Evolutionary conservation across 176 grass and related monocot species (phyloP), one percentile per base, ranked within the genome.

Genomic region (Echinochloa phyllopogon): DNA sequence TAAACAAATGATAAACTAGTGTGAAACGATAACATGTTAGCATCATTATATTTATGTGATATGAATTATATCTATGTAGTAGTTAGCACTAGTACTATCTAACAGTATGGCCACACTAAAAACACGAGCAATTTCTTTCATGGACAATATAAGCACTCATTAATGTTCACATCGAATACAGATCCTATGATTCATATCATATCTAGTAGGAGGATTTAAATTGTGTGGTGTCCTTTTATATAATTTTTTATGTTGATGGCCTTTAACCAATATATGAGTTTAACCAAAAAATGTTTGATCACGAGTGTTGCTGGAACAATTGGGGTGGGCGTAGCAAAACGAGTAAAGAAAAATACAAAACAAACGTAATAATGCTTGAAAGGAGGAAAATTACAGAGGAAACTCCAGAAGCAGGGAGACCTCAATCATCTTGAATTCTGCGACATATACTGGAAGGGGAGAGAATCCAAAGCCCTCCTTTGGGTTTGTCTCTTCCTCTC

Each of bases 401-500:
- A 84, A 84, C 79, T 85, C 84, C 47, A 38, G 76, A 65, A 85
- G 77, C 55, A 44, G 52, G 20, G 69, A 52, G 72, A 89, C 79
- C 83, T 88, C 84, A 83, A 86, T 88, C 88, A 88, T 88, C 83
- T 88, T 49, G 65, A 89, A 85, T 86, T 81, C 48, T 60, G 79
- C 90, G 87, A 91, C 88, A 91, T 72, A 93, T 89, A 93, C 90
- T 73, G 78, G 84, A 65, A 74, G 25, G 88, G 59, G 88, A 86
- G 84, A 91, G 95, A 93, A 98, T 93, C 92, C 92, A 77, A 93
- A 86, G 92, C 92, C 86, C 93, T 90, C 85, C 79, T 93, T 69
- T 83, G 78, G 86, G 83, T 89, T 93, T 86, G 83, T 96, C 94
- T 96, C 86, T 84, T 83, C 86, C 80, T 69, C 62, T 70, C 80